Evolutionary conservation across 2,329 filamentous ascomycete species (phyloP), one percentile per base, ranked within the genome.

Genomic region (Penicillium griseofulvum): DNA sequence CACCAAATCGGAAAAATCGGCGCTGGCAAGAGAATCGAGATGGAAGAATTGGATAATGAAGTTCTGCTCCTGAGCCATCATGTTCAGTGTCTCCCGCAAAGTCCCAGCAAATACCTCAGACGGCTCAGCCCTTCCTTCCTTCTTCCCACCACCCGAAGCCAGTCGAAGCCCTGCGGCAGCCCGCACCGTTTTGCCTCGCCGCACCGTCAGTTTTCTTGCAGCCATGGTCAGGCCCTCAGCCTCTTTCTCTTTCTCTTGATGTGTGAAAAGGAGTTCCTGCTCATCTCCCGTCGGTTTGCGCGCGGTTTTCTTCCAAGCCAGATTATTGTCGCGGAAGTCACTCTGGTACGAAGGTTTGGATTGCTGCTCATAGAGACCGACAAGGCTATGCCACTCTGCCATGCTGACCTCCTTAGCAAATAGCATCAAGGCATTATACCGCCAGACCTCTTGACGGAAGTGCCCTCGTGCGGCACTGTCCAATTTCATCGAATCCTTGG

Each of bases 31-130:
- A 2, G 91, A 95, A n/a, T 88, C 90, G 26, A 94, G 85, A 65
- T 97, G 93, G 81, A 97, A 97, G 72, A 97, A 94, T 64, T 96
- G 91, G n/a, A 96, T 87, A 46, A 97, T 81, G 69, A 97, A 99
- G 70, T 97, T 97, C 71, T 99, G 93, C 74, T 99, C 94, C 71
- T 93, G 92, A 64, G 91, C 87, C 55, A 97, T 86, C 53, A 96
- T 81, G 6, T 88, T 90, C 42, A 92, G 77, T 60, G 94, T 84
- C 66, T 97, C 91, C 54, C 94, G 88, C 58, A 97, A 76, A 12
- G 90, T 85, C 36, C 86, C 87, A 0, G 85, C 81, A 72, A 97
- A 96, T 3, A 90, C 85, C 72, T 96, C 91, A 64, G 87, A 93
- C 0, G 90, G 85, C 62, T 89, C 81, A 55, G 88, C 82, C 65